Base-by-base conservation (phyloP, 768 basidiomycete genomes). In the Obba rivulosa region DNA sequence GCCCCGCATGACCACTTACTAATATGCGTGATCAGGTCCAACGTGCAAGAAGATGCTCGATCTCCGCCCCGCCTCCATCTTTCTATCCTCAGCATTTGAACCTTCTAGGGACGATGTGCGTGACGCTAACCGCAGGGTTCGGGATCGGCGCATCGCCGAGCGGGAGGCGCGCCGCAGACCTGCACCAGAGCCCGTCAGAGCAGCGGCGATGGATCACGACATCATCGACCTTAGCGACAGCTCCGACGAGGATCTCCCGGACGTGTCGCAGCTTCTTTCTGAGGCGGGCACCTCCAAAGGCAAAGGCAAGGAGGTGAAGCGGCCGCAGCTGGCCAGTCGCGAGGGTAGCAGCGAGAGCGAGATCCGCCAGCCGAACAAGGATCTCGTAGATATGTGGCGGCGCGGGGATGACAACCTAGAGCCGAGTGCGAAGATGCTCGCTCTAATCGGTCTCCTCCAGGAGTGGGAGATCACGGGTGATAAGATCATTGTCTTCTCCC, bases 401-500 rank as follows among this genome's bases (percentile, higher is more conserved):
- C 72, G 71, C 41, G 80, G 77, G 21, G 81, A 81, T 53, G 75
- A 78, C 50, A 75, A 80, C 60, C 58, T 85, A 51, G 81, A 84
- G 60, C 73, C 82, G 8, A 83, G 81, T 59, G 70, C 82, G 8
- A 87, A 86, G 71, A 87, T 87, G 83, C 41, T 75, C 20, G 72
- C 71, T 23, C 62, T 83, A 56, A 63, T 87, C 17, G 62, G 72
- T 2, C 67, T 78, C 40, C 66, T 91, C 54, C 74, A 78, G 56
- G 69, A 81, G 48, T 81, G 78, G 77, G 78, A 81, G 13, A 52
- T 57, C 8, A 72, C 69, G 4, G 82, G 81, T 0, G 85, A 87
- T 60, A 87, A 87, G 70, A 78, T 77, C 3, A 85, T 87, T 28
- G 71, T 75, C 36, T 87, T 81, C 62, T 84, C 82, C 4, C 85